A percentile compares a stretch with the other conserved stretches of the same genome.
These are phyloP conservation scores for Pichia californica DNA, from an alignment of 805 yeast species.

Conservation along the genomic window DNA sequence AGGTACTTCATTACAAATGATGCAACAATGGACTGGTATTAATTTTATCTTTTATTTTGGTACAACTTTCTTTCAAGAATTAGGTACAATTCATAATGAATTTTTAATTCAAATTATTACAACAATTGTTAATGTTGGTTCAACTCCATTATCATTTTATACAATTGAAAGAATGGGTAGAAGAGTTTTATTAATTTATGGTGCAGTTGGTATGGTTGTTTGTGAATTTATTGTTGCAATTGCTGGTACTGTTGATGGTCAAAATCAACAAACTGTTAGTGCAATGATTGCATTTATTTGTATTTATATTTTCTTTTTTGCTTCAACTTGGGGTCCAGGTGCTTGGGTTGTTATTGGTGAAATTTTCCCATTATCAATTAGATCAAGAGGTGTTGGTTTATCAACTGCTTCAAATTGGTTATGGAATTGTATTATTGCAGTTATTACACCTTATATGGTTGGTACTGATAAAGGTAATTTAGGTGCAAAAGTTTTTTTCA, in stretches of 20 bases:
- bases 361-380: slow-evolving; percentile 62
- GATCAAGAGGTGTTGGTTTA: slow-evolving; percentile 67
- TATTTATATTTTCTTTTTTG: slow-evolving; percentile 67
- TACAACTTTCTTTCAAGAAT: slow-evolving; percentile 54
- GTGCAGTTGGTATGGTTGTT: slow-evolving; percentile 42
- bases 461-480: slow-evolving; percentile 57
- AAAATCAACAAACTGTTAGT: slow-evolving; percentile 23
- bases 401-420: slow-evolving; percentile 77
- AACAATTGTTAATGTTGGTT: slow-evolving; percentile 44
- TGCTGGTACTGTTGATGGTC: slow-evolving; percentile 28
- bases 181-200: slow-evolving; percentile 41
- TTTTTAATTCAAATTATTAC: slow-evolving; percentile 49
- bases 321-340: slow-evolving; percentile 80
- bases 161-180: slow-evolving; percentile 57
- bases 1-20: slow-evolving; percentile 38
- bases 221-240: slow-evolving; percentile 56
- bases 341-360: slow-evolving; percentile 64
- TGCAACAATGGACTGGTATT: slow-evolving; percentile 76
- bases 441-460: slow-evolving; percentile 67
- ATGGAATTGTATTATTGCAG: slow-evolving; percentile 71
- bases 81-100: slow-evolving; percentile 41
- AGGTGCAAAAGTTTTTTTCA: slow-evolving; percentile 60
- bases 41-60: slow-evolving; percentile 73
- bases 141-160: slow-evolving; percentile 50
- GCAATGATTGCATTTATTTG: slow-evolving; percentile 41